phyloP scores from a whole-genome alignment of 768 basidiomycete genomes.

The Pisolithus orientalis region DNA sequence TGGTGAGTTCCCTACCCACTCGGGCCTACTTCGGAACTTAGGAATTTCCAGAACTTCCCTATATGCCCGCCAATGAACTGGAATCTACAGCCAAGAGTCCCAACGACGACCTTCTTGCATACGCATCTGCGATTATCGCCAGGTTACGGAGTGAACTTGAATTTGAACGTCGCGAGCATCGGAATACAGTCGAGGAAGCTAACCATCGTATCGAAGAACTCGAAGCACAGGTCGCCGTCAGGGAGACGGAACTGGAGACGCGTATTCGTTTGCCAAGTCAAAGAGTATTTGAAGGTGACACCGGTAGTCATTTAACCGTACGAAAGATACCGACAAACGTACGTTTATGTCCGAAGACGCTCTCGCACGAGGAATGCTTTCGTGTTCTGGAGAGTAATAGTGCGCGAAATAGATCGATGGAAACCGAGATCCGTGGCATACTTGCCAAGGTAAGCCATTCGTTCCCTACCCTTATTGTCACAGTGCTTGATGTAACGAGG shows the following conservation, averaged over 20 bases:
- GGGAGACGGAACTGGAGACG: too few relatives aligned
- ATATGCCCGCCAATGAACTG: not conserved
- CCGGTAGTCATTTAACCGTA: slow-evolving; percentile 7
- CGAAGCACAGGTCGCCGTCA: too few relatives aligned
- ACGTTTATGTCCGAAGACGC: slow-evolving; percentile 11
- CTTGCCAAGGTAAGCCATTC: slow-evolving; percentile 27
- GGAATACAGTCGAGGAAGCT: slow-evolving; percentile 2
- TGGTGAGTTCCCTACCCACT: slow-evolving; percentile 30
- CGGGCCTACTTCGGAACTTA: slow-evolving; percentile 9
- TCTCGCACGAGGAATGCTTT: slow-evolving; percentile 6
- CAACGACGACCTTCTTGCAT: slow-evolving; percentile 26
- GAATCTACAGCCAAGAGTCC: not conserved
- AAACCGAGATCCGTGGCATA: slow-evolving; percentile 37
- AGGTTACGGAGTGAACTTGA: slow-evolving; percentile 38
- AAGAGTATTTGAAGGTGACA: slow-evolving; percentile 9
- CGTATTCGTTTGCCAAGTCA: too few relatives aligned
- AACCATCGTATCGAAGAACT: too few relatives aligned
- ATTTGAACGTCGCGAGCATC: slow-evolving; percentile 38
- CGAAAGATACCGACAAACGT: not conserved
- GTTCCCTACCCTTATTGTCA: not conserved
- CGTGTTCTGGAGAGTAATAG: slow-evolving; percentile 33
- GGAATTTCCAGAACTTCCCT: slow-evolving; percentile 11
- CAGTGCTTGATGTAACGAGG: not conserved
- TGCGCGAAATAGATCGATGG: slow-evolving; percentile 37
- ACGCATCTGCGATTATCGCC: slow-evolving; percentile 37